Evolutionary conservation across 225 moss, liverwort and hornwort genomes (phyloP).

Genomic region (Marchantia paleacea): DNA sequence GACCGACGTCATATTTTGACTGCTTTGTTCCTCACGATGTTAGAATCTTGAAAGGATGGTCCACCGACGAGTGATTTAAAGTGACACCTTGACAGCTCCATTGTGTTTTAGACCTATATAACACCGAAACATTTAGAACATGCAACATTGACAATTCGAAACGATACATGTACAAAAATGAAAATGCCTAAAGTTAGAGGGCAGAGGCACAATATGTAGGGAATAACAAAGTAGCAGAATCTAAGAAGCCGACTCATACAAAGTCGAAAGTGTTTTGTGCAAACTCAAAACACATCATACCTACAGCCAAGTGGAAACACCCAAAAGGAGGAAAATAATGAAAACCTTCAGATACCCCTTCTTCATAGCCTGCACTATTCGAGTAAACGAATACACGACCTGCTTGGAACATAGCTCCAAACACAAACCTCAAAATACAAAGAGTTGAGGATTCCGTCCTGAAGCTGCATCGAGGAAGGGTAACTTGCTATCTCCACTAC

Average conservation of each 20-base stretch:
- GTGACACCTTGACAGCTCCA: slow-evolving; percentile 9
- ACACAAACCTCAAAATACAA: neutral
- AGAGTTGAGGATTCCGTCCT: neutral
- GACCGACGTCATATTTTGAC: neutral
- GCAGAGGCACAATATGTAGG: neutral
- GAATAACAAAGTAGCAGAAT: neutral
- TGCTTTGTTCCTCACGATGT: neutral
- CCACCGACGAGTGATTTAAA: neutral
- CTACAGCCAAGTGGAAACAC: slow-evolving; percentile 1
- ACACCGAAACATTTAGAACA: slow-evolving; percentile 8
- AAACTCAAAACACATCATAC: neutral
- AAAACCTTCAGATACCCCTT: slow-evolving; percentile 6
- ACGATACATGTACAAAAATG: neutral
- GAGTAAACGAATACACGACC: slow-evolving; percentile 8
- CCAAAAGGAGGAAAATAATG: neutral
- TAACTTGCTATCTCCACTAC: neutral
- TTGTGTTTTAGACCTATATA: slow-evolving; percentile 14
- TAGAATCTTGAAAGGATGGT: neutral
- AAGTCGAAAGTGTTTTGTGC: neutral
- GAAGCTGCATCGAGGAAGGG: neutral
- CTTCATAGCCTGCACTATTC: slow-evolving; percentile 4
- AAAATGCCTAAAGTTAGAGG: neutral
- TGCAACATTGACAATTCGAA: neutral
- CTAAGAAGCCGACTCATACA: neutral
- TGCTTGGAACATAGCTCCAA: slow-evolving; percentile 8